Evolutionary conservation across 148 eudicot genomes (phyloP), one percentile per base, ranked within the genome.

Genomic region (Vaccinium myrtillus): DNA sequence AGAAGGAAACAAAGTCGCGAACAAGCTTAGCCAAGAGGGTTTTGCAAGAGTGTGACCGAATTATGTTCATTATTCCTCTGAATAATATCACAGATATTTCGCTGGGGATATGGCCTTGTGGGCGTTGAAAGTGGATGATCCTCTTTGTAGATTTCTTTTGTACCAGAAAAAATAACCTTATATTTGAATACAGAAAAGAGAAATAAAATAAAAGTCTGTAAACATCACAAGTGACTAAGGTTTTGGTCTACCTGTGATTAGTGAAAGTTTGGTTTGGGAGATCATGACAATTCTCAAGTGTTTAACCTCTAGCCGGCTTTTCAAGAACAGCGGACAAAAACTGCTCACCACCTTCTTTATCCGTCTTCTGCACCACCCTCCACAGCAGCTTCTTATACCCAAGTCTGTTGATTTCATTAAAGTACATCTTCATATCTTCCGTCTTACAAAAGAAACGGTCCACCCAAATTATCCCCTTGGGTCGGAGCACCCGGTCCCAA

Each of bases 401-500:
- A 23, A 88, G 30, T 30, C 59, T 79, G 36, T 51, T 39, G 55
- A 85, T 82, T 49, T n/a, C 81, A 25, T 49, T 51, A 21, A 82
- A 63, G 48, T 79, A 85, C 54, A 71, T 18, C 55, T 85, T 78
- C 75, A 83, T 25, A 65, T 83, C 87, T 21, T 74, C 79, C 51
- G 76, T 85, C 56, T 83, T 76, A 56, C 90, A 85, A 67, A 85
- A 88, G 81, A 88, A 85, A 2, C 84, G 32, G 67, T 85, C 90
- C n/a, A 88, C 77, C 86, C 86, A 83, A 8, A 88, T 75, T 2
- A 88, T 39, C 4, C 90, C 87, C 21, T 65, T 67, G 27, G 86
- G 81, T 9, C 82, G 58, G 19, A 87, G 78, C 14, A 87, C 87
- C 0, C 89, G 75, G 67, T 85, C 90, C 86, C 86, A 85, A 75